These are phyloP conservation scores for Colletotrichum sojae DNA, from an alignment of 2,329 filamentous ascomycete species.

Conservation along the genomic window DNA sequence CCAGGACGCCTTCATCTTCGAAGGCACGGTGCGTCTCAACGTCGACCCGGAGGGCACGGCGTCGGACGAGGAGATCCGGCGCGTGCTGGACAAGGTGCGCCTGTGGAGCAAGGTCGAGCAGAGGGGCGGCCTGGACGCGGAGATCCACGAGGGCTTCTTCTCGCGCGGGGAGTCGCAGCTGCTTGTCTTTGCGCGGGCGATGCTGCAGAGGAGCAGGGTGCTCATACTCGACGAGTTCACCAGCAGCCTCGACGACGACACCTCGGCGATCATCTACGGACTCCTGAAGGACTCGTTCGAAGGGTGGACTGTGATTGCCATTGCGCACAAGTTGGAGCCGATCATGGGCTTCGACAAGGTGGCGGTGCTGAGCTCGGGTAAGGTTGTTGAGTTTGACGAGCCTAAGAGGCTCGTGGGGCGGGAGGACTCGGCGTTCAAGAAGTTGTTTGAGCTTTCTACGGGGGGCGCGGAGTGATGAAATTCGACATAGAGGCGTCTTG, in stretches of 20 bases:
- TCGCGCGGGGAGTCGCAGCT: constrained; percentile 65
- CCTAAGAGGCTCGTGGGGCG: constrained; percentile 6
- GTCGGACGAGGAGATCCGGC: constrained; percentile 57
- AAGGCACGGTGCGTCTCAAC: constrained; percentile 62
- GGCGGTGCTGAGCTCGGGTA: constrained; percentile 64
- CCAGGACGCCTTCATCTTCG: constrained; percentile 65
- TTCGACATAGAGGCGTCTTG: too few species aligned
- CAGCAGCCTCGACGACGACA: constrained; percentile 45
- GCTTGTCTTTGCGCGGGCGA: constrained; percentile 61
- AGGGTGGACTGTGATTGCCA: constrained; percentile 61
- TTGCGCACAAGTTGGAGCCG: constrained; percentile 50
- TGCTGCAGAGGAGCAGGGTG: constrained; percentile 55
- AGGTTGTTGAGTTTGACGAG: constrained; percentile 57
- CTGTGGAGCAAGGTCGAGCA: constrained; percentile 57
- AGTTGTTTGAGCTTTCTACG: neutral
- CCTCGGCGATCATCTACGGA: constrained; percentile 15
- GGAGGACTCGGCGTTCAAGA: constrained; percentile 9
- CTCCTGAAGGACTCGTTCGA: constrained; percentile 37
- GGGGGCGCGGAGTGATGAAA: neutral
- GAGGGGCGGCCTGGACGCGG: constrained; percentile 53
- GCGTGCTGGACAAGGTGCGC: constrained; percentile 60
- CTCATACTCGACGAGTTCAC: constrained; percentile 59
- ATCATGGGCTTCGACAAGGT: constrained; percentile 64
- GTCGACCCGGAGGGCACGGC: constrained; percentile 57
- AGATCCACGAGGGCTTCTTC: constrained; percentile 48